These are phyloP conservation scores for Cymbopogon citratus DNA, from an alignment of 176 grass and related monocot species.

Conservation along the genomic window DNA sequence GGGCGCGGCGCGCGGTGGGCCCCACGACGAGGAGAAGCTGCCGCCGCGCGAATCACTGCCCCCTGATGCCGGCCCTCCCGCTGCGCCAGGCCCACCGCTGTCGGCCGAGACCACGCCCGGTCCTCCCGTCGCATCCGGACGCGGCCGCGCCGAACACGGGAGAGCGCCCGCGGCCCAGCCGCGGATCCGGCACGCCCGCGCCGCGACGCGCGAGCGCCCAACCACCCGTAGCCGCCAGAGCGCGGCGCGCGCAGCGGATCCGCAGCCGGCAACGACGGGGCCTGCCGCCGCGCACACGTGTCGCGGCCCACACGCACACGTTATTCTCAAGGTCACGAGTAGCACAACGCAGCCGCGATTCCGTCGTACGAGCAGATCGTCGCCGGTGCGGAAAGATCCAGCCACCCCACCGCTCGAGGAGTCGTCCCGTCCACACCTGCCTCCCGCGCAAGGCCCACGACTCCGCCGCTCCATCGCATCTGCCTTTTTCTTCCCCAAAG, in stretches of 20 bases:
- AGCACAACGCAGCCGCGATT: slow-evolving; percentile 27
- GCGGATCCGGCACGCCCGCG: background rate
- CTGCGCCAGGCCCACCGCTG: slow-evolving; percentile 31
- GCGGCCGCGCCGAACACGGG: slow-evolving; percentile 10
- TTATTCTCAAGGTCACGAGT: slow-evolving; percentile 39
- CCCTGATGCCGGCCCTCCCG: slow-evolving; percentile 39
- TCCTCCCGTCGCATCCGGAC: slow-evolving; percentile 10
- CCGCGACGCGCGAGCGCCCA: background rate
- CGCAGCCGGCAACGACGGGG: background rate
- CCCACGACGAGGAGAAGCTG: slow-evolving; percentile 34
- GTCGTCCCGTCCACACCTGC: slow-evolving; percentile 38
- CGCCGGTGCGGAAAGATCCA: slow-evolving; percentile 28
- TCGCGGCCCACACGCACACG: slow-evolving; percentile 39
- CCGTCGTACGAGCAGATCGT: slow-evolving; percentile 22
- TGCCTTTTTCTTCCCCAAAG: background rate
- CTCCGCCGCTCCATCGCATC: background rate
- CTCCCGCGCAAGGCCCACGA: background rate
- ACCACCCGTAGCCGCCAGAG: background rate
- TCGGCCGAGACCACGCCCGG: slow-evolving; percentile 44
- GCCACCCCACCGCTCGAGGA: background rate
- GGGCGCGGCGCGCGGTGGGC: slow-evolving; percentile 16
- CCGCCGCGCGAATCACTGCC: slow-evolving; percentile 55
- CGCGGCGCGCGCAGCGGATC: background rate
- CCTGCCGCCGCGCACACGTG: slow-evolving; percentile 37
- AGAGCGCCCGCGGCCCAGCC: background rate